Conservation (phyloP, 805 yeast species). For the Monosporozyma yasuniensis region DNA sequence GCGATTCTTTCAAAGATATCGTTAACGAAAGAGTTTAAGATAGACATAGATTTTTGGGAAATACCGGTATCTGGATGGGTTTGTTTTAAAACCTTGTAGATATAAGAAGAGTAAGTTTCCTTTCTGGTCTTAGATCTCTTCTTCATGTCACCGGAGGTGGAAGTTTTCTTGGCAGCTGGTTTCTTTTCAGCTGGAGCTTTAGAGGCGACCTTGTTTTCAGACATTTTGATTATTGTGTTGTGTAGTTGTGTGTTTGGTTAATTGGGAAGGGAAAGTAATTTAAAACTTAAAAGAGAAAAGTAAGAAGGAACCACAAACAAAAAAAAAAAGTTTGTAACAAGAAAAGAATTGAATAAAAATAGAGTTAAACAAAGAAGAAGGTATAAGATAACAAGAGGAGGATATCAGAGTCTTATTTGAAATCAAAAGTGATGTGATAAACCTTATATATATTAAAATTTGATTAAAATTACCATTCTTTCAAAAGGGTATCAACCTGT, state of each 20-base stretch:
- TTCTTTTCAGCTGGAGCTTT: conserved; percentile 28
- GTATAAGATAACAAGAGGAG: background rate
- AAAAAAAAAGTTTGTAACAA: background rate
- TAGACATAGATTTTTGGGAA: conserved; percentile 97
- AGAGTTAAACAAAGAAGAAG: background rate
- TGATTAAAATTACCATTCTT: no score
- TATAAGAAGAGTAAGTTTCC: conserved; percentile 96
- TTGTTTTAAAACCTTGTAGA: conserved; percentile 97
- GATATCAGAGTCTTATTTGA: background rate
- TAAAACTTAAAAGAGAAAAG: background rate
- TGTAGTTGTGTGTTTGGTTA: conserved; percentile 1
- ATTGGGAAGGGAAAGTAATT: background rate
- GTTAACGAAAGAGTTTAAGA: conserved; percentile 96
- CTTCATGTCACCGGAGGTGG: conserved; percentile 65
- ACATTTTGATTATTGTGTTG: conserved; percentile 37
- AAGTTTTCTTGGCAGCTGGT: conserved; percentile 84
- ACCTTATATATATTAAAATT: background rate
- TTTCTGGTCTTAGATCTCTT: conserved; percentile 93
- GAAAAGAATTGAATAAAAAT: background rate
- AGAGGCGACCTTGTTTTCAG: conserved; percentile 44
- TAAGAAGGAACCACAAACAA: background rate
- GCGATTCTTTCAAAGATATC: conserved; percentile 98
- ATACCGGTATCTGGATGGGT: conserved; percentile 99
- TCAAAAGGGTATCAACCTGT: background rate
- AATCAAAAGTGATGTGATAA: background rate